Conservation (phyloP, 73 alveolate genomes). For the Paramecium sonneborni region DNA sequence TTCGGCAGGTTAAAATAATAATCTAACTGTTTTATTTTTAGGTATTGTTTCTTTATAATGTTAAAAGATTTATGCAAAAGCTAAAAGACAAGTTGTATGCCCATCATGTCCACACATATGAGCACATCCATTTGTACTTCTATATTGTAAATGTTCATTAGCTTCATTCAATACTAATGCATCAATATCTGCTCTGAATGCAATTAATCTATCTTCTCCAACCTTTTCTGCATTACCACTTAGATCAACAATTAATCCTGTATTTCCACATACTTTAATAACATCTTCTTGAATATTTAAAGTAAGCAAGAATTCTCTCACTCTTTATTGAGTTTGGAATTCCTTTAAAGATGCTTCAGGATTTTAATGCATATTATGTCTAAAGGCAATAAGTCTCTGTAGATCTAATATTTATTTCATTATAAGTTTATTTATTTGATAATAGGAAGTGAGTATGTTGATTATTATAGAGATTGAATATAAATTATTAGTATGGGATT, state of each 20-base stretch:
- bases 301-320: slow-evolving; percentile 15
- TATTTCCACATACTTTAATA: slow-evolving; percentile 45
- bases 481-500: neutral
- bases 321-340: slow-evolving; percentile 8
- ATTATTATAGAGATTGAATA: too few species aligned
- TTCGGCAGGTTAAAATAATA: slow-evolving; percentile 76
- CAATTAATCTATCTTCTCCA: slow-evolving; percentile 69
- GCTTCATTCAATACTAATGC: slow-evolving; percentile 72
- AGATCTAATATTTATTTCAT: slow-evolving; percentile 27
- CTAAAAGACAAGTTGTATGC: slow-evolving; percentile 71
- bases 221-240: slow-evolving; percentile 42
- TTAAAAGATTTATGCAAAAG: slow-evolving; percentile 66
- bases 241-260: slow-evolving; percentile 62
- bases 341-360: slow-evolving; percentile 60
- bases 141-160: slow-evolving; percentile 67
- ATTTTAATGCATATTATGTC: slow-evolving; percentile 32
- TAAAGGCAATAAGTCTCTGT: neutral
- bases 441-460: too few species aligned
- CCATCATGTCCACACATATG: slow-evolving; percentile 88
- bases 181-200: slow-evolving; percentile 80
- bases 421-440: neutral
- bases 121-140: slow-evolving; percentile 71
- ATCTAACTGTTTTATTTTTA: slow-evolving; percentile 64
- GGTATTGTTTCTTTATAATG: slow-evolving; percentile 64
- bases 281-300: neutral